These are phyloP conservation scores for Chrysosporium queenslandicum DNA, from an alignment of 2,329 filamentous ascomycete species.

Conservation along the genomic window DNA sequence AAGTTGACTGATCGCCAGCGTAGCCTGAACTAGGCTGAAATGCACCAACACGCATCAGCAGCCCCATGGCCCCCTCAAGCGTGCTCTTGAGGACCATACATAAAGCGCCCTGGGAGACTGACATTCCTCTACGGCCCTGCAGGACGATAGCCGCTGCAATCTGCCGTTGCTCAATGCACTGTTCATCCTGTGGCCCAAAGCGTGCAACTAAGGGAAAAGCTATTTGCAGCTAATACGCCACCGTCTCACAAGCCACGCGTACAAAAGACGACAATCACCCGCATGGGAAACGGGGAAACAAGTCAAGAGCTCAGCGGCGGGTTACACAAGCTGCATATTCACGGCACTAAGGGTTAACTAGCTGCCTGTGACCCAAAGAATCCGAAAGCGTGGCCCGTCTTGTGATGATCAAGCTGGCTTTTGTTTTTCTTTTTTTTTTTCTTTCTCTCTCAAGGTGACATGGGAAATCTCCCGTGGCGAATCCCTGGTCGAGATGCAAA, in stretches of 20 bases:
- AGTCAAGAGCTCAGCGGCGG: background rate
- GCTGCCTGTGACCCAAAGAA: background rate
- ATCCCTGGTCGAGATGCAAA: background rate
- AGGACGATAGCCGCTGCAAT: background rate
- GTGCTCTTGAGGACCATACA: too few species aligned
- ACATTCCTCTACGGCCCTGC: background rate
- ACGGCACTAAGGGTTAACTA: background rate
- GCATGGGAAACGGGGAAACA: background rate
- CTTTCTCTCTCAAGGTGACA: slow-evolving; percentile 1
- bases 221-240: background rate
- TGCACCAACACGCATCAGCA: too few species aligned
- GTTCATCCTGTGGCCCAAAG: background rate
- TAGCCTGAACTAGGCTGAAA: too few species aligned
- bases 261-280: background rate
- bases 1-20: too few species aligned
- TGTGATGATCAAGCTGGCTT: background rate
- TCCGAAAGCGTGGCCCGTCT: background rate
- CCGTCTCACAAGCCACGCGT: slow-evolving; percentile 10
- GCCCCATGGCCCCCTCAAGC: too few species aligned
- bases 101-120: too few species aligned
- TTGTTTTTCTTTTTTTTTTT: too few species aligned
- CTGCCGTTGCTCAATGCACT: background rate
- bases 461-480: background rate
- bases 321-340: background rate
- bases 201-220: background rate